These are phyloP conservation scores for Vanrija pseudolonga DNA, from an alignment of 1,284 basidiomycete species.

Conservation along the genomic window DNA sequence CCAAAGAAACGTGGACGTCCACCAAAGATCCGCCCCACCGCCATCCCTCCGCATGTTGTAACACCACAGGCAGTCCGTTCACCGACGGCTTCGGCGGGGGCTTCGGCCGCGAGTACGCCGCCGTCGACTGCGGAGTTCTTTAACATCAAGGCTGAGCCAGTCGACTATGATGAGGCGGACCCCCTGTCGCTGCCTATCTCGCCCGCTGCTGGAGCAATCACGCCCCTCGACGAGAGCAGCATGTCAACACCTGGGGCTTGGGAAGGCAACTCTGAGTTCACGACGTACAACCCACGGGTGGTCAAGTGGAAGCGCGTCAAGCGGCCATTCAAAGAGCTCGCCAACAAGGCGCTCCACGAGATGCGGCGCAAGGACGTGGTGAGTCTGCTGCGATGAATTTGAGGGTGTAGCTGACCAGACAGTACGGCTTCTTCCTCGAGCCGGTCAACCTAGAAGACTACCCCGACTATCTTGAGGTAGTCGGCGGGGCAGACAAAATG, in stretches of 20 bases:
- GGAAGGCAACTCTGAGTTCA: conserved; percentile 13
- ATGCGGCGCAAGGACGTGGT: conserved; percentile 41
- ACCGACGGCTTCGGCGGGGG: not conserved
- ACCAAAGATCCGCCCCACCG: conserved; percentile 8
- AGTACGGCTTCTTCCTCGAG: conserved; percentile 46
- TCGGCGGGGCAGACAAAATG: conserved; percentile 48
- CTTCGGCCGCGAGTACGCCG: not conserved
- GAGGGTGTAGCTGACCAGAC: conserved; percentile 1
- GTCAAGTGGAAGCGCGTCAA: conserved; percentile 38
- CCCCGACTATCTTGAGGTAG: conserved; percentile 41
- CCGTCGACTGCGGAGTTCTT: not conserved
- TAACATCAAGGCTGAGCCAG: conserved; percentile 9
- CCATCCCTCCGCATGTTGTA: conserved; percentile 21
- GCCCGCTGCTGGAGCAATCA: conserved; percentile 1
- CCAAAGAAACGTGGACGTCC: conserved; percentile 12
- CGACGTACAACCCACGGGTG: conserved; percentile 2
- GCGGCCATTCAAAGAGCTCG: conserved; percentile 40
- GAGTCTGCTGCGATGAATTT: conserved; percentile 2
- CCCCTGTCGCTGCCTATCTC: conserved; percentile 15
- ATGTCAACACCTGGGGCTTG: conserved; percentile 1
- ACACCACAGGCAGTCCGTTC: conserved; percentile 6
- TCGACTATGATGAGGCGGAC: conserved; percentile 10
- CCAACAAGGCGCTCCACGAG: conserved; percentile 37
- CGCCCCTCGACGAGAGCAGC: not conserved
- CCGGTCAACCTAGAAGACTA: conserved; percentile 42